Percentiles rank a stretch among this genome's conserved stretches.
phyloP scores from a whole-genome alignment of 768 basidiomycete species.

The Collybia sordida region DNA sequence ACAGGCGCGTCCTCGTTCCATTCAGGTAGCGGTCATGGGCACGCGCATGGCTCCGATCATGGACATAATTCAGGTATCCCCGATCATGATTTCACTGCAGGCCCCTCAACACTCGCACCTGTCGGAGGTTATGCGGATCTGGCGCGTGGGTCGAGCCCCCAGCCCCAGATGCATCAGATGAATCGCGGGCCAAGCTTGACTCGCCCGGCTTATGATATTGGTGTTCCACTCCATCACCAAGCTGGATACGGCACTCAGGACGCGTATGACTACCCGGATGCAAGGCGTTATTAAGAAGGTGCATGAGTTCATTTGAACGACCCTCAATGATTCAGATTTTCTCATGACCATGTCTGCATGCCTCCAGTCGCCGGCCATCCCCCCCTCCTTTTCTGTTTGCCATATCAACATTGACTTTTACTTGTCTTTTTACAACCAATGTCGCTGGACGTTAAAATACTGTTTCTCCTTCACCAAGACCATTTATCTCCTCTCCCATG shows the following conservation, averaged over 20 bases:
- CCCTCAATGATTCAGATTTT: conserved; percentile 1
- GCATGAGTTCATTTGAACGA: not conserved
- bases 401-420: conserved; percentile 3
- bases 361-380: conserved; percentile 3
- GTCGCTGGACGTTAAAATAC: conserved; percentile 26
- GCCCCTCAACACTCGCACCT: conserved; percentile 53
- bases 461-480: not conserved
- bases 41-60: conserved; percentile 21
- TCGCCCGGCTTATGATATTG: conserved; percentile 50
- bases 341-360: conserved; percentile 6
- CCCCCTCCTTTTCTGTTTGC: conserved; percentile 7
- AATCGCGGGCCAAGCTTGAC: conserved; percentile 46
- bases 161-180: conserved; percentile 62
- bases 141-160: conserved; percentile 70
- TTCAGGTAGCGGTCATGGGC: conserved; percentile 44
- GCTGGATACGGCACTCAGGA: conserved; percentile 40
- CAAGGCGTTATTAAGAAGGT: not conserved
- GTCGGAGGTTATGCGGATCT: conserved; percentile 84
- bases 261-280: conserved; percentile 31
- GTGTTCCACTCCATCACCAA: conserved; percentile 64
- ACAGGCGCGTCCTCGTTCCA: conserved; percentile 74
- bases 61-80: conserved; percentile 45
- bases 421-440: conserved; percentile 7
- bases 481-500: not conserved
- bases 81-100: conserved; percentile 78